Evolutionary conservation across 2,329 filamentous ascomycete species (phyloP), one percentile per base, ranked within the genome.

Genomic region (Fusarium transvaalense): DNA sequence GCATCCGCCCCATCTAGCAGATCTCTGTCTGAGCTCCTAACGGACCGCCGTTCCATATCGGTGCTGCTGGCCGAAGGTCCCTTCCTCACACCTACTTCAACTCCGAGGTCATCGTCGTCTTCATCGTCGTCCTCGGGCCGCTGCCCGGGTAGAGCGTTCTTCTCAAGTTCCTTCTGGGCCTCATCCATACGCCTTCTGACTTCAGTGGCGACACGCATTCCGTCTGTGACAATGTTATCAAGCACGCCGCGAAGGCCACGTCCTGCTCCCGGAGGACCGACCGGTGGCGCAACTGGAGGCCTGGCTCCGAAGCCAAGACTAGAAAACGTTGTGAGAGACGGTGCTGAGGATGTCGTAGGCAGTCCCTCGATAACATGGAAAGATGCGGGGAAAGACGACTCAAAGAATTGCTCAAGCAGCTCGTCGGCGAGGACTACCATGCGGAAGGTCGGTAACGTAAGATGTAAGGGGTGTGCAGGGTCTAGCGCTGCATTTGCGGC

Each of bases 371-470:
- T 90, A 46, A 97, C 89, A 74, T 92, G 93, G 86, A 99, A 97
- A 2, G 94, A 97, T 52, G 92, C 89, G 0, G 95, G 93, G 81
- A 98, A 97, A 39, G 94, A 97, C 1, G 93, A 92, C 81, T 99
- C 96, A 77, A 99, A 99, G 81, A 99, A 99, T 72, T 97, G 92
- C 75, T 99, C 95, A 8, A 99, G 88, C 1, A 97, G 86, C 78
- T 99, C 96, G 76, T 99, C 96, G 42, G 96, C 96, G 10, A 99
- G 88, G 12, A 99, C 92, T 5, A 99, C 94, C 96, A 99, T 99
- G 69, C 96, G 91, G 86, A 99, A 99, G 1, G 96, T 99, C 1
- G 96, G 96, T 2, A 99, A 86, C 1, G 96, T 98, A 75, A 99
- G 97, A 77, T 97, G 92, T 1, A 99, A 86, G 9, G 96, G 96